Evolutionary conservation across 768 basidiomycete genomes (phyloP).

Genomic region (Butyriboletus loyo): DNA sequence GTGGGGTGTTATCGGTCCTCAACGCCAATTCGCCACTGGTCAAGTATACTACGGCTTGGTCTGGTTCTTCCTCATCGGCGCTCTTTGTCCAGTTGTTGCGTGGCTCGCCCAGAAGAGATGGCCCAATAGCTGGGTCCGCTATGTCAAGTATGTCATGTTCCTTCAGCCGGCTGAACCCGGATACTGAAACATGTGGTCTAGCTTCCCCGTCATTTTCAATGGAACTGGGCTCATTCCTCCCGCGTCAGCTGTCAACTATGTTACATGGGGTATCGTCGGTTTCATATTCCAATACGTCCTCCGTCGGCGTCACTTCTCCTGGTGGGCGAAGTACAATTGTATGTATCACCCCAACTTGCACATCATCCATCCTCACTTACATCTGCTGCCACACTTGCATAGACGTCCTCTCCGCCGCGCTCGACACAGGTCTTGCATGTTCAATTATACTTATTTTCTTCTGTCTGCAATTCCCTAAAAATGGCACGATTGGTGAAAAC

Average conservation of each 20-base stretch:
- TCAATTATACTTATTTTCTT: slow-evolving; percentile 58
- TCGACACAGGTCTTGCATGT: slow-evolving; percentile 68
- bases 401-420: slow-evolving; percentile 67
- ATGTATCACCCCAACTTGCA: slow-evolving; percentile 12
- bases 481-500: slow-evolving; percentile 56
- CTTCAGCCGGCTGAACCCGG: background rate
- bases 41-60: slow-evolving; percentile 60
- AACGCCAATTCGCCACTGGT: slow-evolving; percentile 67
- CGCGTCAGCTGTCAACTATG: slow-evolving; percentile 62
- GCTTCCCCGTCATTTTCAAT: slow-evolving; percentile 50
- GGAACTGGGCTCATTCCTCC: slow-evolving; percentile 64
- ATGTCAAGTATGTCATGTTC: slow-evolving; percentile 52
- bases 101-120: slow-evolving; percentile 56
- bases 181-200: slow-evolving; percentile 21
- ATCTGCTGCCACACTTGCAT: background rate
- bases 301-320: slow-evolving; percentile 59
- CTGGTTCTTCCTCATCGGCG: slow-evolving; percentile 80
- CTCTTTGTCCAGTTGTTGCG: slow-evolving; percentile 53
- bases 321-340: slow-evolving; percentile 61
- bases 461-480: slow-evolving; percentile 57
- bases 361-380: background rate
- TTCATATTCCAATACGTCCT: slow-evolving; percentile 66
- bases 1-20: slow-evolving; percentile 82
- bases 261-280: slow-evolving; percentile 64
- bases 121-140: slow-evolving; percentile 62